Percentiles rank a stretch among this genome's conserved stretches.
phyloP scores from a whole-genome alignment of 805 yeast genomes.

The Schwanniomyces pseudopolymorphus region DNA sequence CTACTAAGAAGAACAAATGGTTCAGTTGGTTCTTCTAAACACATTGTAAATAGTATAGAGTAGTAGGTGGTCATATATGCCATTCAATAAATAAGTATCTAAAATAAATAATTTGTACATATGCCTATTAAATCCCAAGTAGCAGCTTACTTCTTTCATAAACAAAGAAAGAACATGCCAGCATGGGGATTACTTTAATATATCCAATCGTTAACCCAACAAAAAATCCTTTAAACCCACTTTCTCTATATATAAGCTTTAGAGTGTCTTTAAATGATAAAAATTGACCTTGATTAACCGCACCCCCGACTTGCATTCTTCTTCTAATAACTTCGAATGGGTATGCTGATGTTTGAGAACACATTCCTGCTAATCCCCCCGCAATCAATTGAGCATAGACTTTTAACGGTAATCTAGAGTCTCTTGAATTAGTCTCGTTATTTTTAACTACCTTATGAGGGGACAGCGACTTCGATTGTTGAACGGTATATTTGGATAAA shows the following conservation, averaged over 20 bases:
- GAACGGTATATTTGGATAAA: slow-evolving; percentile 54
- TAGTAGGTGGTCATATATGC: neutral
- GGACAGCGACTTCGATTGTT: slow-evolving; percentile 3
- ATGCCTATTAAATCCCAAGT: slow-evolving; percentile 54
- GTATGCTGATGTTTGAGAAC: slow-evolving; percentile 93
- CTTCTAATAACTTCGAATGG: slow-evolving; percentile 95
- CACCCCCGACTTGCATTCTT: slow-evolving; percentile 94
- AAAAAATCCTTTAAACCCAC: slow-evolving; percentile 85
- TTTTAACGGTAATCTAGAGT: slow-evolving; percentile 62
- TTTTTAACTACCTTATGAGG: slow-evolving; percentile 17
- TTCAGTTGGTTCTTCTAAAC: slow-evolving; percentile 55
- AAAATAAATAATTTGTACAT: slow-evolving; percentile 3
- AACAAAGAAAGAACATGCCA: slow-evolving; percentile 91
- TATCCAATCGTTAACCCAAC: slow-evolving; percentile 96
- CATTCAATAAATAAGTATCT: slow-evolving; percentile 7
- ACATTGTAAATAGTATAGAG: neutral
- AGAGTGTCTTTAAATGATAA: slow-evolving; percentile 56
- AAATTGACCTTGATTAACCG: slow-evolving; percentile 58
- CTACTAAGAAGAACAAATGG: slow-evolving; percentile 56
- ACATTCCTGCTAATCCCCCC: slow-evolving; percentile 95
- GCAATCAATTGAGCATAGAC: slow-evolving; percentile 93
- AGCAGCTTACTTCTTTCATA: slow-evolving; percentile 80
- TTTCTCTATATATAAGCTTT: slow-evolving; percentile 59
- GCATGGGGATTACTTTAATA: slow-evolving; percentile 95
- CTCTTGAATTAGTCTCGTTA: slow-evolving; percentile 32